These are phyloP conservation scores for Arabis hirsuta DNA, from an alignment of 345 rosid genomes.

Conservation along the genomic window DNA sequence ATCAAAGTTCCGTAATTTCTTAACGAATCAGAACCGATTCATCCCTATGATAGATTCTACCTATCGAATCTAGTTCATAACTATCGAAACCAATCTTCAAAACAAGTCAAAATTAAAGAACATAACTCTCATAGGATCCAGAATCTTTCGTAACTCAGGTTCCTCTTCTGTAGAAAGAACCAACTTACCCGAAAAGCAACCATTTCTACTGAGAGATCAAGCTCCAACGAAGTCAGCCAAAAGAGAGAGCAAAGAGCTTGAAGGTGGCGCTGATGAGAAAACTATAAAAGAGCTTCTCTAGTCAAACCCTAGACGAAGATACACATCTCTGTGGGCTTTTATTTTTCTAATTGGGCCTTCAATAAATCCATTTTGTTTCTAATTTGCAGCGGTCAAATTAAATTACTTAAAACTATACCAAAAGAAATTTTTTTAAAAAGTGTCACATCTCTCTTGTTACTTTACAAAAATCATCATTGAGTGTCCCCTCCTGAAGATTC, in stretches of 20 bases:
- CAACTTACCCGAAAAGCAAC: constrained; percentile 39
- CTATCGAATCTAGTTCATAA: constrained; percentile 8
- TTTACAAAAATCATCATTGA: too few species aligned
- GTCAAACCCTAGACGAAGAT: constrained; percentile 16
- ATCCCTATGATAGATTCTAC: background rate
- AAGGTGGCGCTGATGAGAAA: constrained; percentile 26
- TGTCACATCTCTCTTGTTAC: too few species aligned
- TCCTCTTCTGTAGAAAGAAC: background rate
- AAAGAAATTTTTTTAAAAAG: too few species aligned
- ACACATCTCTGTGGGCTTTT: constrained; percentile 28
- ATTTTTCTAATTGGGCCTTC: constrained; percentile 14
- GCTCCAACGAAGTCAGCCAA: constrained; percentile 19
- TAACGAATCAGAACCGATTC: background rate
- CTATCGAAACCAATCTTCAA: background rate
- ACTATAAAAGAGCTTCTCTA: constrained; percentile 3
- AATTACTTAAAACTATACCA: too few species aligned
- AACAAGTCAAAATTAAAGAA: background rate
- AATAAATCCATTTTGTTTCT: background rate
- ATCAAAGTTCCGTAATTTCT: background rate
- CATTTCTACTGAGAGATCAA: constrained; percentile 39
- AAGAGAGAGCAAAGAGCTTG: constrained; percentile 4
- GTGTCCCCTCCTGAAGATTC: too few species aligned
- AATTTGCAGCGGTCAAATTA: too few species aligned
- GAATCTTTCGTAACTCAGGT: background rate
- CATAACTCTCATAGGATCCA: background rate